Conservation (phyloP, 306 rosid species). For the Ziziphus jujuba region DNA sequence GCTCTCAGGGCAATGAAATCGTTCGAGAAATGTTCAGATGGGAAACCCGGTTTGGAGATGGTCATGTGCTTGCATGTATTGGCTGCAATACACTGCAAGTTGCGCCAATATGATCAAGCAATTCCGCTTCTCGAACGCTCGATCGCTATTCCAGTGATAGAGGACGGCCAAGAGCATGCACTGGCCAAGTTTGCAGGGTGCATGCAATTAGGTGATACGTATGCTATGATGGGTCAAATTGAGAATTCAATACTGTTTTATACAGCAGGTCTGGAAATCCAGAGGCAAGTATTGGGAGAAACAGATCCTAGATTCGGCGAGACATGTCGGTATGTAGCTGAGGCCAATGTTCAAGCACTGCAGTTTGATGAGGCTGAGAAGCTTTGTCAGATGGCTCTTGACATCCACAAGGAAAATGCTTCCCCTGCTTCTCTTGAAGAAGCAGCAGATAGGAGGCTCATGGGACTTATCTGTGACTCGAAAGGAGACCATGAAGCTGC, state of each 20-base stretch:
- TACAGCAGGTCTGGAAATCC: constrained; percentile 76
- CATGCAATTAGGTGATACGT: constrained; percentile 86
- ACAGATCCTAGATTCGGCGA: constrained; percentile 65
- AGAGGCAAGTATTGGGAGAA: constrained; percentile 74
- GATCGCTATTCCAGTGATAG: constrained; percentile 69
- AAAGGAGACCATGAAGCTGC: constrained; percentile 87
- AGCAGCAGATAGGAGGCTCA: constrained; percentile 76
- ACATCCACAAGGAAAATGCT: constrained; percentile 61
- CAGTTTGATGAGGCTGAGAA: constrained; percentile 84
- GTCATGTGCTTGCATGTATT: constrained; percentile 86
- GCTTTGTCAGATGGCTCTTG: constrained; percentile 73
- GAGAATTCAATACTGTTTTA: constrained; percentile 76
- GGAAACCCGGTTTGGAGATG: constrained; percentile 58
- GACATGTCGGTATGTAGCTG: constrained; percentile 81
- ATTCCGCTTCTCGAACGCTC: constrained; percentile 79
- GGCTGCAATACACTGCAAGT: constrained; percentile 72
- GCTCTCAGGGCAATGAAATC: constrained; percentile 66
- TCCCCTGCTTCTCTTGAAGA: constrained; percentile 66
- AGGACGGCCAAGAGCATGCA: constrained; percentile 68
- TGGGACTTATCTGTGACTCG: constrained; percentile 84
- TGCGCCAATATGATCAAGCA: constrained; percentile 65
- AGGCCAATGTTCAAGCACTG: constrained; percentile 83
- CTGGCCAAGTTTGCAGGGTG: constrained; percentile 89
- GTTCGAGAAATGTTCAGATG: constrained; percentile 59
- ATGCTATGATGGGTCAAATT: constrained; percentile 80